Evolutionary conservation across 352 stramenopile species (phyloP), one percentile per base, ranked within the genome.

Genomic region (Phytophthora palmivora): DNA sequence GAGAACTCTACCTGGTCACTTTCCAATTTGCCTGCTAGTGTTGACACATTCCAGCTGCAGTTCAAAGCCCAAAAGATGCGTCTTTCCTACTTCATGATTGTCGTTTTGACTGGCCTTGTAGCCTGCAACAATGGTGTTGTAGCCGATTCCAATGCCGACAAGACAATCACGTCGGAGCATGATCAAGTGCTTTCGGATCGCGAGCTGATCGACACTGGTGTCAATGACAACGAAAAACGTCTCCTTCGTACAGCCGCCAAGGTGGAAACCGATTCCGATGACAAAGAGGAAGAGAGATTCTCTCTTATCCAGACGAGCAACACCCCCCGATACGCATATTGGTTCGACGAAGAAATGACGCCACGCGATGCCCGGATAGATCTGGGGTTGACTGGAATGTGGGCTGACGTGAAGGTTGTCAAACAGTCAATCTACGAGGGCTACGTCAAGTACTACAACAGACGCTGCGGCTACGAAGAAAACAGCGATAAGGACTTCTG

Each of bases 371-470:
- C 60, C n/a, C 57, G 52, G 22, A 34, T 26, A 28, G 47, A 44
- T 14, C 9, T 63, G 26, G 28, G 56, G 18, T n/a, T 63, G 36
- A 58, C 45, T 6, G n/a, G 15, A 10, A 0, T 28, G 24, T 28
- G 24, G 24, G 24, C 24, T 28, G 24, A 50, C 12, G 42, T 55
- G 45, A 45, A 58, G 15, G 45, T 33, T n/a, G 44, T 63, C 46
- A 66, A 59, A 32, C 38, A 39, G 6, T 56, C 48, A 10, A 16
- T 67, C 36, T 67, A 61, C 51, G 36, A 47, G 11, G 51, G 59
- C 21, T 67, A 63, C 36, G 52, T 61, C 21, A 32, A 59, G 19
- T 59, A 58, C 46, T 54, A 46, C 44, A 7, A 65, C 3, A 21
- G 56, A 7, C 36, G 65, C 38, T 64, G 53, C 53, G 18, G 12